Conservation (phyloP, 2,329 filamentous ascomycete genomes). For the Ceratocystis papillata region DNA sequence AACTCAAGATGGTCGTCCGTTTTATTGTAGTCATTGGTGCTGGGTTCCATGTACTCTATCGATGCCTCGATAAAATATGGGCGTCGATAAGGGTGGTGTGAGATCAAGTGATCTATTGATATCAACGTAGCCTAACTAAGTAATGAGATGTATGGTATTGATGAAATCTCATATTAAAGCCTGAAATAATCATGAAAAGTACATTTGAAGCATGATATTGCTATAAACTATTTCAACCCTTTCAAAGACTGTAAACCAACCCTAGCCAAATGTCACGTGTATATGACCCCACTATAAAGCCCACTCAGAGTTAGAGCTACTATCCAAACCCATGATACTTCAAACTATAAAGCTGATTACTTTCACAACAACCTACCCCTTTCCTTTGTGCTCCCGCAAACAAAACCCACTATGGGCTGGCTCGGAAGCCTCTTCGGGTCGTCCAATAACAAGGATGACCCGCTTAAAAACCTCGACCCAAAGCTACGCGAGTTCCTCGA, state of each 20-base stretch:
- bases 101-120: no score
- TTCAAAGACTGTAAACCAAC: no score
- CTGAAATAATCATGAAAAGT: no score
- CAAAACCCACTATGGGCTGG: slow-evolving; percentile 43
- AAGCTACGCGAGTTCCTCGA: slow-evolving; percentile 75
- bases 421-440: slow-evolving; percentile 44
- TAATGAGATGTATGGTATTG: no score
- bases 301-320: not conserved
- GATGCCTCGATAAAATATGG: not conserved
- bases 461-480: slow-evolving; percentile 67
- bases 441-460: slow-evolving; percentile 38
- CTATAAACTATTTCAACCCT: no score
- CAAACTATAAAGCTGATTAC: not conserved
- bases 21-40: not conserved
- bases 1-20: slow-evolving; percentile 13
- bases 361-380: not conserved
- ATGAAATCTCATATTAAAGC: no score
- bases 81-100: not conserved
- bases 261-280: no score
- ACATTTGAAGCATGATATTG: no score
- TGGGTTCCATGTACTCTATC: not conserved
- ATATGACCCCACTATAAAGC: not conserved
- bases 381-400: not conserved
- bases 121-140: no score
- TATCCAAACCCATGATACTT: not conserved